Percentiles rank a stretch among this genome's conserved stretches.
These are phyloP conservation scores for Dionaea muscipula DNA, from an alignment of 179 eudicot genomes.

Conservation along the genomic window DNA sequence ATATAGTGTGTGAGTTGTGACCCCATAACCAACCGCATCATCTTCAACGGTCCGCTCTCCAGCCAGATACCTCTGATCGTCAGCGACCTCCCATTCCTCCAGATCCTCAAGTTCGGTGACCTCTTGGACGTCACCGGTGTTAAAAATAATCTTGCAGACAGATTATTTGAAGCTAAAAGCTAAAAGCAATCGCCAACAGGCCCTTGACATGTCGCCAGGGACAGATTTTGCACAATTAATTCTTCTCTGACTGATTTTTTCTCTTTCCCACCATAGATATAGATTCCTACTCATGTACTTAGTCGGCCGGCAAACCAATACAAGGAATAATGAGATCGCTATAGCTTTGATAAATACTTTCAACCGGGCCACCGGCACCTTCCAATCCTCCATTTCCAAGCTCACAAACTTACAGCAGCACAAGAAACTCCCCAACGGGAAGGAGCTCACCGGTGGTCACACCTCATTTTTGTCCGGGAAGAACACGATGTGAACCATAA, in stretches of 20 bases:
- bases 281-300: too few relatives aligned
- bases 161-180: too few relatives aligned
- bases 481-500: conserved; percentile 23
- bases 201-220: conserved; percentile 19
- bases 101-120: conserved; percentile 10
- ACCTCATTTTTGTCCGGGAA: conserved; percentile 19
- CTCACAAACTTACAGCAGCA: conserved; percentile 15
- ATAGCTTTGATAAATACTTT: too few relatives aligned
- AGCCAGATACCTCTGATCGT: conserved; percentile 37
- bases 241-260: conserved; percentile 17
- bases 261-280: conserved; percentile 26
- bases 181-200: conserved; percentile 29
- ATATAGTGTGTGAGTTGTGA: conserved; percentile 43
- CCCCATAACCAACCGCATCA: conserved; percentile 27
- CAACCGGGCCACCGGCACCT: conserved; percentile 35
- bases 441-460: conserved; percentile 19
- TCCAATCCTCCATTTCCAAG: conserved; percentile 33
- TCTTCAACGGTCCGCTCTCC: conserved; percentile 12
- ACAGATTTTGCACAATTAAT: conserved; percentile 6
- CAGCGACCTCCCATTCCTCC: conserved; percentile 37
- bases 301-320: too few relatives aligned
- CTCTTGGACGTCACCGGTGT: conserved; percentile 28
- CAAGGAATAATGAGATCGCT: too few relatives aligned
- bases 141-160: too few relatives aligned
- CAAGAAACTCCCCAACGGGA: conserved; percentile 46